Base-by-base conservation (phyloP, 805 yeast genomes). In the Candida cerambycidarum region DNA sequence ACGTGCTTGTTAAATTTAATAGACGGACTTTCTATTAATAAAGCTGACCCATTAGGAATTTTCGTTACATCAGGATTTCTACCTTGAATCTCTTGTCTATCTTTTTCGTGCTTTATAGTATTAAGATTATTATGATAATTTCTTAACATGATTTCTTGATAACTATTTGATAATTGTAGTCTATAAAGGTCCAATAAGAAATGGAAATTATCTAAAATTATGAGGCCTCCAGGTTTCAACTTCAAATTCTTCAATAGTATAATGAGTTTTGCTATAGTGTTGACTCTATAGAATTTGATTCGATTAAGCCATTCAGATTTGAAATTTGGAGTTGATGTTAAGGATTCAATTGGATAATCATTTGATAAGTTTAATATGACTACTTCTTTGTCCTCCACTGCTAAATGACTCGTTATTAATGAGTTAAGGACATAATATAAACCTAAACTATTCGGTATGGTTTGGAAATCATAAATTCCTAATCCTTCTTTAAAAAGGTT, bases 381-480 rank as follows among this genome's bases (percentile, higher is more conserved):
- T 12, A 63, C 65, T n/a, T 32, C 23, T 14, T 50, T 45, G 13
- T 44, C 37, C 2, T 12, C 31, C 2, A 47, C 32, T 7, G 32
- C 30, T 18, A 69, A 52, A 43, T 69, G 72, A 10, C 64, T 56
- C 8, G 54, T 50, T 6, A 67, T 50, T 9, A 65, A 34, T n/a
- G 57, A 51, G 15, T 52, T 48, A 10, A 57, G 40, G 18, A 63
- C 46, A 4, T 54, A 46, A 36, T 51, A 53, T 31, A 53, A 39
- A 0, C 55, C 60, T 11, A 42, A 33, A 45, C 59, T 54, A 3
- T 59, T 57, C 3, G 75, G 71, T n/a, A 65, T 63, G 2, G 64
- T 45, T 48, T 68, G 73, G 45, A 68, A 50, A 43, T 69, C 74
- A 38, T 60, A 58, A 6, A 69, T 48, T 9, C 66, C 63, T 7